These are phyloP conservation scores for Calonectria hongkongensis DNA, from an alignment of 2,329 filamentous ascomycete species.

Conservation along the genomic window DNA sequence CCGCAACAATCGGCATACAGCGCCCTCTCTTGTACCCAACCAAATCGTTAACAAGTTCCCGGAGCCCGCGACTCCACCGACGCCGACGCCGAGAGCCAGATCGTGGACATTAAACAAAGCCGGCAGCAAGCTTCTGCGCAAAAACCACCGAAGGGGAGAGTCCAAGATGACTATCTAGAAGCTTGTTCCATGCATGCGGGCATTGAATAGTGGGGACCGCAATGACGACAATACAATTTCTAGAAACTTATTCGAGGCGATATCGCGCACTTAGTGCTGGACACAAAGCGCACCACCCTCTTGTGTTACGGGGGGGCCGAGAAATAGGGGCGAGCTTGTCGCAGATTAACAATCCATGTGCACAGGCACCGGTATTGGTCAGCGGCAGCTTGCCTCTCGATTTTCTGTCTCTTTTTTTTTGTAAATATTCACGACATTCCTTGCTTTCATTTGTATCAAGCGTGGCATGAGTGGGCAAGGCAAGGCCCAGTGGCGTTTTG, in stretches of 20 bases:
- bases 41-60: constrained; percentile 50
- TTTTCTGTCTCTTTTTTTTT: not conserved
- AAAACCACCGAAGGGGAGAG: constrained; percentile 46
- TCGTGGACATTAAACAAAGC: constrained; percentile 59
- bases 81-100: constrained; percentile 42
- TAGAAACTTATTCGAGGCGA: constrained; percentile 9
- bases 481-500: constrained; percentile 8
- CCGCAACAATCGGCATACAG: constrained; percentile 32
- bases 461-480: constrained; percentile 13
- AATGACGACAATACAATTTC: not conserved
- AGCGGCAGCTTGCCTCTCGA: not conserved
- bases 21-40: constrained; percentile 37
- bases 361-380: not conserved
- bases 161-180: constrained; percentile 12
- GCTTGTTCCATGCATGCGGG: not conserved
- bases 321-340: constrained; percentile 7
- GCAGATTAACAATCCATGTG: not conserved
- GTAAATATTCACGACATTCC: constrained; percentile 19
- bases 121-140: constrained; percentile 50
- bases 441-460: constrained; percentile 3
- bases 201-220: not conserved
- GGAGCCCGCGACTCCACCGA: constrained; percentile 45
- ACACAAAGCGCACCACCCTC: constrained; percentile 14
- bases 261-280: constrained; percentile 27
- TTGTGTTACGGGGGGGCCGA: constrained; percentile 1